A percentile compares a stretch with the other conserved stretches of the same genome.
phyloP scores from a whole-genome alignment of 1,284 basidiomycete species.

The Ceratobasidium sp. region DNA sequence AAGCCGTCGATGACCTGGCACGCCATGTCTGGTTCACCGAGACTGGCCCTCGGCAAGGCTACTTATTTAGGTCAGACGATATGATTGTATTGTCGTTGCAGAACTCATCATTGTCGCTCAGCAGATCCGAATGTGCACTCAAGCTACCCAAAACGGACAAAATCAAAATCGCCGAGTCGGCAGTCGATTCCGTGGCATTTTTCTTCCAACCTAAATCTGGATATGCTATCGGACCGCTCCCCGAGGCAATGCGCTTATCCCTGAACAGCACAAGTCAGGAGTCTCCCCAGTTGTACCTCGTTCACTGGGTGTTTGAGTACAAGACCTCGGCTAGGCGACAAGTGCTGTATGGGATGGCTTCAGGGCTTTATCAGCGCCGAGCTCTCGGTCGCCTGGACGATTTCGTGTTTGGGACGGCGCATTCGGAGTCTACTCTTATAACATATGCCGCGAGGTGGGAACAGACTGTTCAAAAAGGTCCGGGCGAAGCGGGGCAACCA shows the following conservation, averaged over 20 bases:
- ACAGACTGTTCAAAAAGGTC: too few species aligned
- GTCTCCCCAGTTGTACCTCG: not conserved
- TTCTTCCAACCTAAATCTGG: not conserved
- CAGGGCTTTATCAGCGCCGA: too few species aligned
- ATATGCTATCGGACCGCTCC: not conserved
- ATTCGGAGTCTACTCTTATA: not conserved
- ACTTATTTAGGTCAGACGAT: not conserved
- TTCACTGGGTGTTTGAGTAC: conserved; percentile 2
- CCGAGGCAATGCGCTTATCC: not conserved
- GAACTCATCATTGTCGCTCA: not conserved
- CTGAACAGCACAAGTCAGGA: not conserved
- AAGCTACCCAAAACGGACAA: not conserved
- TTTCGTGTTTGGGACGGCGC: not conserved
- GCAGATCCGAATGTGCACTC: not conserved
- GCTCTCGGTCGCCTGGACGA: not conserved
- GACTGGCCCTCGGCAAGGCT: not conserved
- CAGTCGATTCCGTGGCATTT: not conserved
- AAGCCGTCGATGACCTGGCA: not conserved
- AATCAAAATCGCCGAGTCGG: not conserved
- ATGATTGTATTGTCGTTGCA: too few species aligned
- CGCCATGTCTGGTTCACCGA: not conserved
- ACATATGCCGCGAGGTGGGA: not conserved
- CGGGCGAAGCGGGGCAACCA: too few species aligned
- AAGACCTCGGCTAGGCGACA: not conserved
- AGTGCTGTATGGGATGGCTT: not conserved